phyloP scores from a whole-genome alignment of 495 filamentous ascomycete genomes.

The Penicillium psychrofluorescens region DNA sequence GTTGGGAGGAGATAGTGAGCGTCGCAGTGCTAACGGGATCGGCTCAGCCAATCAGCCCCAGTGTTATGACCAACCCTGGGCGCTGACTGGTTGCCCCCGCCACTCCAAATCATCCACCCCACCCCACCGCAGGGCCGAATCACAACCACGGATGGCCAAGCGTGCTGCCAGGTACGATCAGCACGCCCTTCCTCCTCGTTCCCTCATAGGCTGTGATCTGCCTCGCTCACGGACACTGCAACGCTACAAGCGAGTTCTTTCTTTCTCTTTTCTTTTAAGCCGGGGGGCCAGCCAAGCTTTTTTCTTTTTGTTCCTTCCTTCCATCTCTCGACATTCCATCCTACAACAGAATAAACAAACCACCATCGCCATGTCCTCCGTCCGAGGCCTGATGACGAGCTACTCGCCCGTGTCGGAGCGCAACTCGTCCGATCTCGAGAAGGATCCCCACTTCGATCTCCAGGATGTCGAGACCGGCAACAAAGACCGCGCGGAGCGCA shows the following conservation, averaged over 20 bases:
- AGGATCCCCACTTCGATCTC: slow-evolving; percentile 16
- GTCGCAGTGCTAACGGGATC: no score
- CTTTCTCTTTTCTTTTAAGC: no score
- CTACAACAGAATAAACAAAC: no score
- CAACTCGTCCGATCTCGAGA: slow-evolving; percentile 20
- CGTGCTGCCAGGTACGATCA: slow-evolving; percentile 8
- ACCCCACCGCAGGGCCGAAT: slow-evolving; percentile 9
- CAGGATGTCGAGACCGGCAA: slow-evolving; percentile 16
- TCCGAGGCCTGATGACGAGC: slow-evolving; percentile 29
- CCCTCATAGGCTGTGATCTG: slow-evolving; percentile 24
- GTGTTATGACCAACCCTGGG: no score
- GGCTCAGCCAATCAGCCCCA: no score
- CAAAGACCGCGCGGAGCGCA: slow-evolving; percentile 9
- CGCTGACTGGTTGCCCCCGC: no score
- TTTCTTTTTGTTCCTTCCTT: no score
- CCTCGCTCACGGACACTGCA: background rate
- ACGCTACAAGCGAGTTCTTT: no score
- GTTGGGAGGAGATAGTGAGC: no score
- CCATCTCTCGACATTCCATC: no score
- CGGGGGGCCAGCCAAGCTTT: no score
- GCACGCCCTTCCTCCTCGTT: slow-evolving; percentile 27
- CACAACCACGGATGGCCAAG: slow-evolving; percentile 1
- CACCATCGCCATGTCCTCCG: slow-evolving; percentile 30
- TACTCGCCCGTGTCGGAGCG: slow-evolving; percentile 32
- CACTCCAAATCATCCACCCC: no score